A percentile compares a stretch with the other conserved stretches of the same genome.
Evolutionary conservation across 495 filamentous ascomycete genomes (phyloP).

Genomic region (Aspergillus indologenus): DNA sequence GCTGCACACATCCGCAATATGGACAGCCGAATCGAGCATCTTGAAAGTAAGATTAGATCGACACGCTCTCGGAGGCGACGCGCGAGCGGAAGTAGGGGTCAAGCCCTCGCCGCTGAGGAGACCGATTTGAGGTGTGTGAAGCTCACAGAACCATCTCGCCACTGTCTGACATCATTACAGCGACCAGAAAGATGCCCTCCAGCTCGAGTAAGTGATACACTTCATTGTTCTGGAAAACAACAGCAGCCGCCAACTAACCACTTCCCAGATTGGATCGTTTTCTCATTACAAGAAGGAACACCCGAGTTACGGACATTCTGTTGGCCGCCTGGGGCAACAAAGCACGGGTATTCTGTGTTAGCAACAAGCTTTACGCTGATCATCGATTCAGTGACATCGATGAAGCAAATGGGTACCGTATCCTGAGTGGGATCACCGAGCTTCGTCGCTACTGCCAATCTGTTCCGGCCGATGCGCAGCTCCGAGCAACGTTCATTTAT

Average conservation of each 20-base stretch:
- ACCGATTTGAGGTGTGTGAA: slow-evolving; percentile 5
- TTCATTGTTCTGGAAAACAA: not conserved
- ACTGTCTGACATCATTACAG: slow-evolving; percentile 1
- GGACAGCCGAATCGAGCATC: slow-evolving; percentile 2
- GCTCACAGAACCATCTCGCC: not conserved
- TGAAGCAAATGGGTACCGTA: slow-evolving; percentile 18
- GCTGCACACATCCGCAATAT: slow-evolving; percentile 7
- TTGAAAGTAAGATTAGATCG: slow-evolving; percentile 7
- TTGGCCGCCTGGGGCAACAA: not conserved
- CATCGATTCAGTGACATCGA: slow-evolving; percentile 8
- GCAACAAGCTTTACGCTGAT: slow-evolving; percentile 29
- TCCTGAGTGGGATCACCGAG: slow-evolving; percentile 28
- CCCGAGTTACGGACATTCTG: slow-evolving; percentile 1
- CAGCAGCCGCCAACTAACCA: not conserved
- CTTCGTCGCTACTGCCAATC: slow-evolving; percentile 31
- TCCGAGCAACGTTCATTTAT: slow-evolving; percentile 20
- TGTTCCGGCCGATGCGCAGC: slow-evolving; percentile 27
- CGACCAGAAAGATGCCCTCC: slow-evolving; percentile 8
- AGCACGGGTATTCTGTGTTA: slow-evolving; percentile 31
- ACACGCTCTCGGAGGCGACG: slow-evolving; percentile 3
- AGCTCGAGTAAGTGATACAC: slow-evolving; percentile 15
- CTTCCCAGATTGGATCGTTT: slow-evolving; percentile 13
- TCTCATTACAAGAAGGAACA: slow-evolving; percentile 20
- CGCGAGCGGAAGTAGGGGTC: slow-evolving; percentile 2
- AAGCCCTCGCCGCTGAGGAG: slow-evolving; percentile 9